Evolutionary conservation across 2,329 filamentous ascomycete species (phyloP), one percentile per base, ranked within the genome.

Genomic region (Akanthomyces lecanii): DNA sequence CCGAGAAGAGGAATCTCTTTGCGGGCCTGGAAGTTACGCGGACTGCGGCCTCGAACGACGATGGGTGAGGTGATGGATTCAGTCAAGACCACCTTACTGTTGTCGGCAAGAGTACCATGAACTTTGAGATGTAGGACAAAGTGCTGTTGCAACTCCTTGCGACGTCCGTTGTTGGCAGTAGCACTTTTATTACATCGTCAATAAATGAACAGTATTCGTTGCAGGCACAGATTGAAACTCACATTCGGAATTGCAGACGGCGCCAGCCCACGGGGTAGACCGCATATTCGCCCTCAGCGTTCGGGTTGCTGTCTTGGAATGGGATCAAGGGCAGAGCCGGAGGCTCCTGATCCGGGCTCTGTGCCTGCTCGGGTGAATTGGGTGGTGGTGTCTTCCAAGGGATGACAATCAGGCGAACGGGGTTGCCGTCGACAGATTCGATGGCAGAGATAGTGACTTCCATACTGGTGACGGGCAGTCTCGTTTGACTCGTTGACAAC

Each of bases 381-480:
- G 90, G 91, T 33, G 90, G 91, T 1, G 92, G 93, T 2, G 93
- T 97, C 80, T 98, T 98, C 94, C 94, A 98, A 1, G 94, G 94
- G 64, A 98, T 96, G 8, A 95, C 95, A 66, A 98, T 97, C 66
- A 98, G 88, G 69, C 96, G 94, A 50, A 97, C 92, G 0, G 90
- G 80, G 69, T 97, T 94, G 40, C 92, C 91, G 73, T 98, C 94
- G 18, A 97, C 92, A 1, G 94, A 97, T 74, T 98, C 94, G 55
- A 92, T 96, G 10, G 94, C 94, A 5, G 92, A 96, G 53, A 98
- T 91, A 61, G 89, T 88, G 60, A 97, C 86, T 74, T 98, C 93
- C 74, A 94, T 90, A 66, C 82, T 89, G 66, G 86, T 85, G 55
- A 97, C 91, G 2, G 90, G 89, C 47, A 51, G 90, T 89, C 73